A percentile compares a stretch with the other conserved stretches of the same genome.
Conservation (phyloP, 805 yeast genomes). For the Debaryomyces tyrocola region DNA sequence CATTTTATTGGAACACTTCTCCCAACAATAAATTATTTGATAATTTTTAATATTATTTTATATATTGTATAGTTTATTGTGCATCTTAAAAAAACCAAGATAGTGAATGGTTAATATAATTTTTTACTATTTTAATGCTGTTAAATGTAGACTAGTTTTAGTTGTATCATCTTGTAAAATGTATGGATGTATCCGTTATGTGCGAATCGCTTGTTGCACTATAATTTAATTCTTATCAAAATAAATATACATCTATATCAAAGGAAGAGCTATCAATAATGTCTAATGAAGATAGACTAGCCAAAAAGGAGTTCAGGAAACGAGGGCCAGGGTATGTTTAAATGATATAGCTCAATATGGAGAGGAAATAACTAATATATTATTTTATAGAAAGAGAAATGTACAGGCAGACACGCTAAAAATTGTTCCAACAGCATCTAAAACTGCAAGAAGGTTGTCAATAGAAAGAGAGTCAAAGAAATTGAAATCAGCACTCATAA, state of each 20-base stretch:
- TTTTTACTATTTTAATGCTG: conserved; percentile 6
- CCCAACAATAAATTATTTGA: conserved; percentile 65
- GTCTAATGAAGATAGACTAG: conserved; percentile 9
- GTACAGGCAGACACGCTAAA: conserved; percentile 7
- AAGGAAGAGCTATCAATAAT: neutral
- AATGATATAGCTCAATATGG: neutral
- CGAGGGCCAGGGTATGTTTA: conserved; percentile 45
- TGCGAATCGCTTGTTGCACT: neutral
- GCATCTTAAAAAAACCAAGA: neutral
- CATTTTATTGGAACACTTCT: conserved; percentile 93
- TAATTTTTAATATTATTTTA: neutral
- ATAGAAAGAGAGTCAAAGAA: conserved; percentile 6
- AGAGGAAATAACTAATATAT: conserved; percentile 4
- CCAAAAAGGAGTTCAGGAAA: conserved; percentile 30
- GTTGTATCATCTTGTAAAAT: neutral
- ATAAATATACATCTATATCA: neutral
- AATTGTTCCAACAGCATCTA: neutral
- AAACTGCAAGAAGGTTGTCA: neutral
- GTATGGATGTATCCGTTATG: neutral
- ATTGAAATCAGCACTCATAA: conserved; percentile 25
- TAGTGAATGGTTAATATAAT: conserved; percentile 13
- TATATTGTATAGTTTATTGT: conserved; percentile 4
- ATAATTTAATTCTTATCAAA: neutral
- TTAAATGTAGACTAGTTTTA: neutral
- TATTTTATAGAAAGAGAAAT: conserved; percentile 5